These are phyloP conservation scores for Brassica hybrid DNA, from an alignment of 441 rosid species.

Conservation along the genomic window DNA sequence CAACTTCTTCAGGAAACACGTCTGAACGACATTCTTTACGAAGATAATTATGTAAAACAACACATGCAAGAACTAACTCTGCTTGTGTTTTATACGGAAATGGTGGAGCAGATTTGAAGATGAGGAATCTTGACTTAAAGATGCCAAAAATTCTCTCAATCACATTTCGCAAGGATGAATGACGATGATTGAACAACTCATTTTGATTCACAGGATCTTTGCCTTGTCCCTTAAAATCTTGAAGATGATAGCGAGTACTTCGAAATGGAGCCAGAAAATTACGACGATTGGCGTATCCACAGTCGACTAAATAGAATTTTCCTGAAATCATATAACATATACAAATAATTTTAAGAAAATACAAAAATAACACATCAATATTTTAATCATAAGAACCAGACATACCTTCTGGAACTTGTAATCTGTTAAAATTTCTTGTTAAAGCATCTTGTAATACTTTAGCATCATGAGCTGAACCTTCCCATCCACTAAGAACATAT, in stretches of 20 bases:
- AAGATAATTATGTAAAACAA: too few species aligned
- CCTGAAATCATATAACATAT: too few species aligned
- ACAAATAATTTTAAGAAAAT: too few species aligned
- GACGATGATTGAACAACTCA: background rate
- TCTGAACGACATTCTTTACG: too few species aligned
- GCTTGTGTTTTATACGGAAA: too few species aligned
- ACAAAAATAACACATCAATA: too few species aligned
- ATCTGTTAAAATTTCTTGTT: background rate
- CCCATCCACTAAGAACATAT: too few species aligned
- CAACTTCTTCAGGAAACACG: too few species aligned
- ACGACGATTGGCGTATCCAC: constrained; percentile 3
- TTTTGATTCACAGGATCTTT: background rate
- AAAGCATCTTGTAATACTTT: constrained; percentile 1
- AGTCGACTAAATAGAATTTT: constrained; percentile 3
- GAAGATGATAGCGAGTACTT: constrained; percentile 11
- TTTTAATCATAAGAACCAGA: too few species aligned
- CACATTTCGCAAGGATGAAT: background rate
- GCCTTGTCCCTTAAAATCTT: too few species aligned
- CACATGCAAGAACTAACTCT: too few species aligned
- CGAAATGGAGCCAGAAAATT: constrained; percentile 10
- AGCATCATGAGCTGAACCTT: too few species aligned
- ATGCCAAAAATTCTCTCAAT: constrained; percentile 19
- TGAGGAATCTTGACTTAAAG: constrained; percentile 7
- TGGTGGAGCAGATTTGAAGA: constrained; percentile 9
- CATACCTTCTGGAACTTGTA: background rate